Evolutionary conservation across 805 yeast species (phyloP), one percentile per base, ranked within the genome.

Genomic region (Kregervanrija fluxuum): DNA sequence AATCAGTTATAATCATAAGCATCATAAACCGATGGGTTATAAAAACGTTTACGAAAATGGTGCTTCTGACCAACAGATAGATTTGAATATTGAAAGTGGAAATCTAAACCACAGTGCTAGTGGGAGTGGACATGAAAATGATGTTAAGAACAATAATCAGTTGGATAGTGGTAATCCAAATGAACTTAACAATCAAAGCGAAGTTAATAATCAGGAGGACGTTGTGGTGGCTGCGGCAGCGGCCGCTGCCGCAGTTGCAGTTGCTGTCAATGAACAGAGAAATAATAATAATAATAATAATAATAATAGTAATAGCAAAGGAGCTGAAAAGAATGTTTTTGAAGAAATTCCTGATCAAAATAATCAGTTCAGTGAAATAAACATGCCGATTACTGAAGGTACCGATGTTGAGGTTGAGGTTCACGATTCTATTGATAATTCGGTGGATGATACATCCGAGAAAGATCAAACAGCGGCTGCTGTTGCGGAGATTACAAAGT

Each of bases 1-100:
- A 40, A 51, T 71, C 2, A 52, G 61, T 32, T 70, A 59, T 51
- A 65, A 59, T 42, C 75, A 71, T 51, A 68, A 62, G 48, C 64
- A 65, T 35, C 75, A 71, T 48, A 54, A 49, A 11, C 73, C 74
- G n/a, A 12, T 13, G 11, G 37, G 17, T 8, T 13, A 10, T 9
- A 35, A 39, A 12, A 8, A 33, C 14, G 35, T 11, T 31, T 22
- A 11, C 31, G 35, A 13, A n/a, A n/a, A 16, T 11, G 30, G 28
- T 22, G 28, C 8, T 22, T 22, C 28, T 22, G 28, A 22, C 28
- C 28, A 22, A 22, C 28, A 22, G 6, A 22, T 22, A 5, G 28
- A 22, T 22, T 22, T 22, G 6, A 22, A 22, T 22, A 22, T 22
- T 22, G 28, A 22, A 22, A 22, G 6, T 8, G 28, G 2, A 22